These are phyloP conservation scores for Diophrys appendiculata DNA, from an alignment of 73 alveolate species.

Conservation along the genomic window DNA sequence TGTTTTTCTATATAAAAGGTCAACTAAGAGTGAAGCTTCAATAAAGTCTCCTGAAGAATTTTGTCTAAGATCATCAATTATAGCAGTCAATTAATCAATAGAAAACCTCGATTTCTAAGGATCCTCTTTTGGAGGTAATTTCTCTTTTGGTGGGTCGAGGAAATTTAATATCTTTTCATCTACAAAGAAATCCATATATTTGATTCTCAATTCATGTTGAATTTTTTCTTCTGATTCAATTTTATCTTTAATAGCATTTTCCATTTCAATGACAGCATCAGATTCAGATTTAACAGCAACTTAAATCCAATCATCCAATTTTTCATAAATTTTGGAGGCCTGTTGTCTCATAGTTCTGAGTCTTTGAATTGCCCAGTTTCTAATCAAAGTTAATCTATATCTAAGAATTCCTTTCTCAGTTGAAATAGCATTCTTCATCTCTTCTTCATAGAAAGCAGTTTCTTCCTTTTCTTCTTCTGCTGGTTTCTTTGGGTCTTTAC, in stretches of 20 bases:
- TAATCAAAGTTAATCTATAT: slow-evolving; percentile 86
- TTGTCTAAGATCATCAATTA: slow-evolving; percentile 34
- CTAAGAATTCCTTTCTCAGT: slow-evolving; percentile 89
- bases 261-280: slow-evolving; percentile 92
- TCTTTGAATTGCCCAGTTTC: slow-evolving; percentile 84
- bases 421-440: slow-evolving; percentile 81
- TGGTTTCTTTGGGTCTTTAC: slow-evolving; percentile 82
- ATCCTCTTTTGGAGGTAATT: slow-evolving; percentile 46
- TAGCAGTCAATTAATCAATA: slow-evolving; percentile 31
- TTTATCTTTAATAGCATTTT: slow-evolving; percentile 79
- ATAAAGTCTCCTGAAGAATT: slow-evolving; percentile 32
- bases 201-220: slow-evolving; percentile 73
- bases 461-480: slow-evolving; percentile 78
- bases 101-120: slow-evolving; percentile 29
- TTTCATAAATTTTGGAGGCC: slow-evolving; percentile 75
- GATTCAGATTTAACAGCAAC: slow-evolving; percentile 92
- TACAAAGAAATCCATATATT: slow-evolving; percentile 60
- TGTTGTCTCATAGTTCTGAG: slow-evolving; percentile 79
- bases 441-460: slow-evolving; percentile 75
- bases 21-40: slow-evolving; percentile 33
- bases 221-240: slow-evolving; percentile 93
- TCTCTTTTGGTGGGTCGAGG: slow-evolving; percentile 68
- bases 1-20: slow-evolving; percentile 43
- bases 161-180: slow-evolving; percentile 60
- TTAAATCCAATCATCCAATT: slow-evolving; percentile 95